Percentiles rank a stretch among this genome's conserved stretches.
These are phyloP conservation scores for Coemansia sp. DNA, from an alignment of 192 early-diverging fungal species.

Conservation along the genomic window DNA sequence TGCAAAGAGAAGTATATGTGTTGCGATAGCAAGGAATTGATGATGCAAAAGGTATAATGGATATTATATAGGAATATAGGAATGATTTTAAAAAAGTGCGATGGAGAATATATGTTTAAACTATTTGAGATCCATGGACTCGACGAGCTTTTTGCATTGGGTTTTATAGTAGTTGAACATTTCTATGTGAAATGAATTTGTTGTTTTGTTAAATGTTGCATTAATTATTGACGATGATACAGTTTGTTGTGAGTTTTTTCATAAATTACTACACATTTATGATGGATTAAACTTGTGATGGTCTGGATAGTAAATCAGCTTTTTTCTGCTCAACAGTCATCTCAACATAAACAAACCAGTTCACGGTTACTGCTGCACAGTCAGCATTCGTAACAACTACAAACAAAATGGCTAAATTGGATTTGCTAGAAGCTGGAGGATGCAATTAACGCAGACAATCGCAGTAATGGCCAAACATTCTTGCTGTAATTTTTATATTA, in stretches of 20 bases:
- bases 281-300: background rate
- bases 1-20: background rate
- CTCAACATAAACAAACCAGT: background rate
- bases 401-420: no score
- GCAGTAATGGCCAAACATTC: slow-evolving; percentile 2
- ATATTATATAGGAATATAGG: background rate
- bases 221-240: background rate
- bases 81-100: background rate
- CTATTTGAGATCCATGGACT: background rate
- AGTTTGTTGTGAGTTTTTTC: background rate
- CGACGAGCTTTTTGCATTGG: background rate
- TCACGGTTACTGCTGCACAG: background rate
- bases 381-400: background rate
- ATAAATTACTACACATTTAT: background rate
- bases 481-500: background rate
- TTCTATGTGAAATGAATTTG: no score
- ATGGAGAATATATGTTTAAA: background rate
- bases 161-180: background rate
- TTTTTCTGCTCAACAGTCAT: background rate
- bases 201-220: background rate
- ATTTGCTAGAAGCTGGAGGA: no score
- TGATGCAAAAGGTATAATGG: background rate
- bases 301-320: background rate
- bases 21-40: background rate
- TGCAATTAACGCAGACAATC: background rate